Percentiles rank a stretch among this genome's conserved stretches.
These are phyloP conservation scores for Fusarium odoratissimum DNA, from an alignment of 2,329 filamentous ascomycete species.

Conservation along the genomic window DNA sequence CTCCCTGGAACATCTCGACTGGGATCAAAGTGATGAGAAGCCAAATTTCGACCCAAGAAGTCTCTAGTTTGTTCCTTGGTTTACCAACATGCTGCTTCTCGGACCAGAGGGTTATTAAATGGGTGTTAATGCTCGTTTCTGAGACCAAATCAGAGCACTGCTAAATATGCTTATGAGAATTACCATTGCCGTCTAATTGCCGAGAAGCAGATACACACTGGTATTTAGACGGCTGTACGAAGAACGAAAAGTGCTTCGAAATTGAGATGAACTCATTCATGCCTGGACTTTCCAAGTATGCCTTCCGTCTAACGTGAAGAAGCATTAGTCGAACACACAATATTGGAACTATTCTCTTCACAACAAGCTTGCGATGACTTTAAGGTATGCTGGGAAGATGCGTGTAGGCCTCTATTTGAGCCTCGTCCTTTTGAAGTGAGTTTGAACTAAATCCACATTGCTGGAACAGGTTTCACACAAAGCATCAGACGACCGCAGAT, in stretches of 20 bases:
- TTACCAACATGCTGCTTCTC: not conserved
- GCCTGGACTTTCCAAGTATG: not conserved
- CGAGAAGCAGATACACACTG: not conserved
- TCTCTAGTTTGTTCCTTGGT: not conserved
- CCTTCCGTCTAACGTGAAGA: not conserved
- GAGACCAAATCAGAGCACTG: conserved; percentile 26
- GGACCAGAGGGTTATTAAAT: not conserved
- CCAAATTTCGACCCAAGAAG: not conserved
- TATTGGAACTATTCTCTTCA: not conserved
- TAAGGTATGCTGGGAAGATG: not conserved
- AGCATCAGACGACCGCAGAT: not conserved
- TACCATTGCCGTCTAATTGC: conserved; percentile 17
- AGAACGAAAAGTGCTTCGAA: not conserved
- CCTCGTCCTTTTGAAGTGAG: not conserved
- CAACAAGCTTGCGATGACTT: not conserved
- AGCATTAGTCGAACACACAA: not conserved
- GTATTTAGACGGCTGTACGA: not conserved
- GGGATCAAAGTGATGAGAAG: too few relatives aligned
- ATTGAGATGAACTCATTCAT: not conserved
- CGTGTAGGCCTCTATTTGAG: not conserved
- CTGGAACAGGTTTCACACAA: not conserved
- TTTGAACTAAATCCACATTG: not conserved
- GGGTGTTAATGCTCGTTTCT: not conserved
- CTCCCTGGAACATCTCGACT: not conserved
- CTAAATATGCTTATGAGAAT: conserved; percentile 29